These are phyloP conservation scores for Tuber borchii DNA, from an alignment of 495 filamentous ascomycete species.

Conservation along the genomic window DNA sequence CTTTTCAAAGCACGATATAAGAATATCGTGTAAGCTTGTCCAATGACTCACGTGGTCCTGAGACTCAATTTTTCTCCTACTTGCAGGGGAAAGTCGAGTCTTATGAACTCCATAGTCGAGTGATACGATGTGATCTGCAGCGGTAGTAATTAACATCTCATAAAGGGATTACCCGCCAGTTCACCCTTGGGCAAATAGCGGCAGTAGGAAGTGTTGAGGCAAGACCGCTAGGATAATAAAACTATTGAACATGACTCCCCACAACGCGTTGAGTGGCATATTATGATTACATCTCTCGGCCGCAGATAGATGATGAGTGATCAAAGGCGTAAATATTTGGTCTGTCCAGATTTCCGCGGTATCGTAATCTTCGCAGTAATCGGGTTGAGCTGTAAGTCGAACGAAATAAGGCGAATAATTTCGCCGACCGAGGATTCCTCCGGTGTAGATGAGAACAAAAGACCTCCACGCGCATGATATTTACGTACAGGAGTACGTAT, in stretches of 20 bases:
- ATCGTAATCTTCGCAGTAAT: neutral
- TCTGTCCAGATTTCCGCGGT: neutral
- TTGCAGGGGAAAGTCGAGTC: neutral
- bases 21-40: neutral
- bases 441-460: neutral
- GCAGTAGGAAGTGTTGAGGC: neutral
- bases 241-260: neutral
- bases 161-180: neutral
- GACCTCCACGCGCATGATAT: neutral
- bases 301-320: neutral
- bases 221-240: neutral
- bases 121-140: slow-evolving; percentile 6
- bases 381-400: neutral
- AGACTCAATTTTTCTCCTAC: neutral
- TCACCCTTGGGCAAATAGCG: neutral
- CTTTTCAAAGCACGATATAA: neutral
- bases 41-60: neutral
- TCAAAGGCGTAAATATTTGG: neutral
- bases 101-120: neutral
- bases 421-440: neutral
- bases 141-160: neutral
- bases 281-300: neutral
- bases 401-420: neutral
- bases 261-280: neutral
- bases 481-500: neutral